Base-by-base conservation (phyloP, 169 alveolate species). In the Eimeria tenella region DNA sequence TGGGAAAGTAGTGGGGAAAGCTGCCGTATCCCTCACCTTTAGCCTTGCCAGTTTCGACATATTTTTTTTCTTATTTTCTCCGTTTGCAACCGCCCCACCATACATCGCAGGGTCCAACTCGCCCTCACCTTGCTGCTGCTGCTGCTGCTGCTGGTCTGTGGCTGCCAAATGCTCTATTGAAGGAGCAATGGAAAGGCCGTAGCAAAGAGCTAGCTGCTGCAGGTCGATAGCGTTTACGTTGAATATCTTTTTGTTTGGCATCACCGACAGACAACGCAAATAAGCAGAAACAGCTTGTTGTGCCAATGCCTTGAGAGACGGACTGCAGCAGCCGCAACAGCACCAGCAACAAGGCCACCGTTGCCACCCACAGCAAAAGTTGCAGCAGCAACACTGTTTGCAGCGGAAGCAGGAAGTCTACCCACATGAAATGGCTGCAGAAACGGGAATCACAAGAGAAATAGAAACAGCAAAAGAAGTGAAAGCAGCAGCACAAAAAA, bases 41-140 rank as follows among this genome's bases (percentile, higher is more conserved):
- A 94, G 73, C n/a, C 93, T 42, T 52, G 90, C 94, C 60, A 94
- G 21, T n/a, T 94, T 94, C 23, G 94, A 58, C 87, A 86, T 25
- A 42, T 94, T 94, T 55, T 86, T 75, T 62, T 70, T 90, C 42
- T 90, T 73, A 58, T 90, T n/a, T 42, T 90, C 94, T 23, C 88
- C 89, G 94, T 25, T 53, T 25, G 81, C n/a, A 58, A 81, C 53
- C 49, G 88, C 70, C 82, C 94, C 71, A 58, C 88, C 77, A 62
- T 62, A 65, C 62, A 88, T 19, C 15, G 60, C 58, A 5, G 52
- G 23, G 23, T 68, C 52, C 25, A 75, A 4, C 56, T 21, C 71
- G 0, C 25, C 88, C 52, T 75, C 86, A 5, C 63, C 86, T 10
- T 31, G 87, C 65, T 52, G 87, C 94, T 53, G 77, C 70, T 79